Evolutionary conservation across 2,329 filamentous ascomycete genomes (phyloP).

Genomic region (Aspergillus sp.): DNA sequence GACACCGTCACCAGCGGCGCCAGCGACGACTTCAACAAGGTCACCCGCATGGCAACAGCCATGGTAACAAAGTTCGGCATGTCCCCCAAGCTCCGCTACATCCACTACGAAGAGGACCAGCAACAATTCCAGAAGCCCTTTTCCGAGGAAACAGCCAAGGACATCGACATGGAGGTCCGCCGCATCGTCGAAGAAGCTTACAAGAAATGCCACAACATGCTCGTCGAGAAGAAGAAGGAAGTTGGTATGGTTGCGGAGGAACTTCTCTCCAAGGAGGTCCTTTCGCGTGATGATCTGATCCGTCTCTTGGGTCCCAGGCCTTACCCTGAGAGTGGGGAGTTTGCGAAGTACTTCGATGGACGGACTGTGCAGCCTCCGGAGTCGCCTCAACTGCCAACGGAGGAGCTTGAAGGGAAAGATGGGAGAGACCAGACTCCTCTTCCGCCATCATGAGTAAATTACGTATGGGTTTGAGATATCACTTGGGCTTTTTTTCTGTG

Average conservation of each 20-base stretch:
- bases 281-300: constrained; percentile 87
- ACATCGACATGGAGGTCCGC: constrained; percentile 86
- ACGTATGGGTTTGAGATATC: constrained; percentile 7
- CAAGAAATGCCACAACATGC: constrained; percentile 75
- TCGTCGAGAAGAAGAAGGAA: constrained; percentile 79
- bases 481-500: constrained; percentile 17
- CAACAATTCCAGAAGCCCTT: constrained; percentile 88
- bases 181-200: constrained; percentile 90
- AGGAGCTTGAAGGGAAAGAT: constrained; percentile 37
- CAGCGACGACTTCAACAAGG: constrained; percentile 97
- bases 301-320: constrained; percentile 76
- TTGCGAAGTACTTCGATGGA: constrained; percentile 80
- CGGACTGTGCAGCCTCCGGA: constrained; percentile 49
- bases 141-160: constrained; percentile 84
- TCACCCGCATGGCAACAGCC: constrained; percentile 86
- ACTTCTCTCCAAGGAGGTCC: constrained; percentile 81
- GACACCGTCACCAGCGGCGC: constrained; percentile 92
- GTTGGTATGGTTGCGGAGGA: constrained; percentile 89
- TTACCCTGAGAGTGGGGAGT: constrained; percentile 79
- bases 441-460: constrained; percentile 13
- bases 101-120: constrained; percentile 75
- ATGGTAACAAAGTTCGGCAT: constrained; percentile 99
- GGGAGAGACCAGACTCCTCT: constrained; percentile 29
- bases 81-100: constrained; percentile 85
- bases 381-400: constrained; percentile 27